Conservation (phyloP, 2,329 filamentous ascomycete species). For the Cladosporium phlei region DNA sequence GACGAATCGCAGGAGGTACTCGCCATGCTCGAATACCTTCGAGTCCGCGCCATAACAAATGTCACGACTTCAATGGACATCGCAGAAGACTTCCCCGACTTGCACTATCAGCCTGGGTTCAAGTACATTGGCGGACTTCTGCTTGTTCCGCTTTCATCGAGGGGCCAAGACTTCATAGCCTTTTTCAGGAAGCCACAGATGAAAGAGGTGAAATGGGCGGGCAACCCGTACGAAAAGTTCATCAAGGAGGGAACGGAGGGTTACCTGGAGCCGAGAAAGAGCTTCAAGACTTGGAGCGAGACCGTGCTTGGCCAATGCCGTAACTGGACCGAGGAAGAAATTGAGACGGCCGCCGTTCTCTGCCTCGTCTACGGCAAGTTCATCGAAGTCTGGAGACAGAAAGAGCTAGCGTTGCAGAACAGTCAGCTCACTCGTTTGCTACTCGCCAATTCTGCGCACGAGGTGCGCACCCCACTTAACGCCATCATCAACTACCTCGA, state of each 20-base stretch:
- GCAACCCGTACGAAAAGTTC: slow-evolving; percentile 77
- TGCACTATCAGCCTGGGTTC: slow-evolving; percentile 76
- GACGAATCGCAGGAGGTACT: slow-evolving; percentile 77
- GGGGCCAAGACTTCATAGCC: slow-evolving; percentile 79
- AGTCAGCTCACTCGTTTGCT: slow-evolving; percentile 75
- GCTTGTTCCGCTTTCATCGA: slow-evolving; percentile 72
- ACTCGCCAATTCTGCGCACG: slow-evolving; percentile 83
- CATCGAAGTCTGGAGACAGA: slow-evolving; percentile 89
- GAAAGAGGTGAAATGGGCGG: slow-evolving; percentile 78
- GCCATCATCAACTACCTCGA: slow-evolving; percentile 94
- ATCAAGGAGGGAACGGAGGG: slow-evolving; percentile 66
- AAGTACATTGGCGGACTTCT: slow-evolving; percentile 71
- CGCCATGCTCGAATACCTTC: slow-evolving; percentile 78
- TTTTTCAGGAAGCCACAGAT: slow-evolving; percentile 78
- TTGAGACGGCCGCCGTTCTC: slow-evolving; percentile 82
- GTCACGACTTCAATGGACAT: slow-evolving; percentile 77
- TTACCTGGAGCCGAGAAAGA: slow-evolving; percentile 71
- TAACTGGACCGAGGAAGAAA: slow-evolving; percentile 84
- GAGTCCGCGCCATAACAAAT: slow-evolving; percentile 67
- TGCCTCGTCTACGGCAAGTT: slow-evolving; percentile 86
- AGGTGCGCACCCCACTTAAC: slow-evolving; percentile 84
- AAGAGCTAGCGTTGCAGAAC: slow-evolving; percentile 76
- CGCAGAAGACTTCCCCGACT: slow-evolving; percentile 69
- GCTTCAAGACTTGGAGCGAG: slow-evolving; percentile 78
- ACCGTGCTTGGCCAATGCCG: slow-evolving; percentile 75